These are phyloP conservation scores for Dillenia turbinata DNA, from an alignment of 164 flowering plant genomes.

Conservation along the genomic window DNA sequence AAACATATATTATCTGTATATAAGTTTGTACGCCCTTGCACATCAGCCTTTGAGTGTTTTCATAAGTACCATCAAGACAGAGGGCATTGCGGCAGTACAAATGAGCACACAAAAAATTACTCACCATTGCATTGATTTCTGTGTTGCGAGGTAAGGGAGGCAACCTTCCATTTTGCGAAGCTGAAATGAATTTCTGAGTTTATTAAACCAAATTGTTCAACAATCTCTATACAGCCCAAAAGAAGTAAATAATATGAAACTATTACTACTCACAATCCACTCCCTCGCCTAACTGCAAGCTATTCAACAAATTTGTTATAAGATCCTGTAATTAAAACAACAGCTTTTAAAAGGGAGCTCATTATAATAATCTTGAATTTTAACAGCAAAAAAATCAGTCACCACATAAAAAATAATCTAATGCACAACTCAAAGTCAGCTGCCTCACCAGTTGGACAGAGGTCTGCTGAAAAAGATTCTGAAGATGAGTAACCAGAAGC, in stretches of 20 bases:
- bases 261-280: slow-evolving; percentile 59
- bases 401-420: neutral
- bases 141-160: slow-evolving; percentile 52
- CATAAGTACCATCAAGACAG: too few species aligned
- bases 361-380: neutral
- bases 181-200: slow-evolving; percentile 34
- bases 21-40: too few species aligned
- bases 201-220: neutral
- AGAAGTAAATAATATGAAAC: neutral
- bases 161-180: slow-evolving; percentile 62
- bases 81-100: too few species aligned
- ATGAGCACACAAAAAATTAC: slow-evolving; percentile 7
- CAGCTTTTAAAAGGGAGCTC: slow-evolving; percentile 2
- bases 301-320: slow-evolving; percentile 57
- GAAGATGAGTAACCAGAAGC: slow-evolving; percentile 81
- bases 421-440: neutral
- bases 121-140: slow-evolving; percentile 73
- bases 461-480: slow-evolving; percentile 90
- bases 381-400: neutral
- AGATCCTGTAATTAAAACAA: slow-evolving; percentile 56
- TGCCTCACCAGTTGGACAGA: slow-evolving; percentile 73
- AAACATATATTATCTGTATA: too few species aligned
- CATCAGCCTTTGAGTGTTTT: too few species aligned
- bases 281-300: slow-evolving; percentile 66
- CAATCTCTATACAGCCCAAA: neutral